Base-by-base conservation (phyloP, 2,329 filamentous ascomycete species). In the Coniochaeta hoffmannii region DNA sequence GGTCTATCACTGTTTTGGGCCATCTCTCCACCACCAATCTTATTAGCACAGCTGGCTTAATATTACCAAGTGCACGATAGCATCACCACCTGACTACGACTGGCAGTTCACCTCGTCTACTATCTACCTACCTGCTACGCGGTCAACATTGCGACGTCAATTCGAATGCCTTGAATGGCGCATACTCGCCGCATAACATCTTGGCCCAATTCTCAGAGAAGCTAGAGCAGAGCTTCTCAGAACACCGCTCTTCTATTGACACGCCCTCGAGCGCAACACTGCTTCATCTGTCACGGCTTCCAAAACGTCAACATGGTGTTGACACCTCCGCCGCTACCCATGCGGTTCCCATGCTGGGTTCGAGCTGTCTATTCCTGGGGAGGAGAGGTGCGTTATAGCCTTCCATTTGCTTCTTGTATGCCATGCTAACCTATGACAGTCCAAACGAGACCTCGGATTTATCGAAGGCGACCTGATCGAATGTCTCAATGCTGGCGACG, bases 391-490 rank as follows among this genome's bases (percentile, higher is more conserved):
- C 59, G 64, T n/a, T 58, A n/a, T 32, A 6, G 5, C 24, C 31
- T 5, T 55, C 2, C 44, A 51, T 41, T 17, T 30, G 15, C 22
- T 41, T 54, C 44, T 24, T 12, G n/a, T 31, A 24, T 26, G 31
- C 32, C 35, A 31, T 61, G 55, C 66, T 68, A 56, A 68, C 63
- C 58, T 52, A 55, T 17, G 59, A 12, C 57, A 88, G 86, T 93
- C 88, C 24, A 96, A 96, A 76, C 86, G 88, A 70, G 94, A 99
- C 69, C 80, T 99, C 56, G 94, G 94, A 15, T 99, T 99, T 72
- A 88, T 99, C 63, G 94, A 99, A 72, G 94, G 94, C 60, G 94
- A 99, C 72, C 74, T 99, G 62, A 99, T 99, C 69, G 94, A 99
- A 81, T 97, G 93, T 67, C 79, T 99, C 54, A 99, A 99, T 70